Base-by-base conservation (phyloP, 768 basidiomycete genomes). In the Pseudohyphozyma bogoriensis region DNA sequence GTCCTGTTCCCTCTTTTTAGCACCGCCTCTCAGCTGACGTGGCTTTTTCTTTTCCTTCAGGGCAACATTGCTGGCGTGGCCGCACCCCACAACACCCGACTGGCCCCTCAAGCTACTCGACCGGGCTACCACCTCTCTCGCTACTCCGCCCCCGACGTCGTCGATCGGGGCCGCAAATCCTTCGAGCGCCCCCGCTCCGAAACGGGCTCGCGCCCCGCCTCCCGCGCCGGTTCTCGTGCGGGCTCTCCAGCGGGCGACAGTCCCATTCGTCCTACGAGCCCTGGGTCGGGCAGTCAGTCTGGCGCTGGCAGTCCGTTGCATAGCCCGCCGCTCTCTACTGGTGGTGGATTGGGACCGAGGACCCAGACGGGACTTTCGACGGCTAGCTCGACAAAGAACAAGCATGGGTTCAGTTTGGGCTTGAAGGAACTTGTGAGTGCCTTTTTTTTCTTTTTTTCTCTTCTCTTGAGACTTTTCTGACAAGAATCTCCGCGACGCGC, bases 91-190 rank as follows among this genome's bases (percentile, higher is more conserved):
- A 73, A 77, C 20, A 35, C 64, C 0, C 44, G 51, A 1, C 60
- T 70, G 31, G 37, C 60, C 4, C 49, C 65, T 4, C 37, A 47
- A 18, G 61, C 63, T 29, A 70, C 60, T 10, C 74, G 79, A 46
- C 78, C 83, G 3, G 86, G 87, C 18, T 87, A 82, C 65, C 78
- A 79, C 53, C 75, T 89, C 12, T 82, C 81, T 3, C 76, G 87
- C 76, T 85, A 74, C 63, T 47, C 57, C 0, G 52, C 55, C 4
- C 56, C 56, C 6, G 31, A 3, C 45, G 28, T 57, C 31, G 42
- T 44, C 40, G 54, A 22, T 20, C 33, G 16, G 32, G 26, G 5
- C 39, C 52, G 50, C 57, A 53, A 24, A 1, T 58, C 33, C 33
- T 18, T 20, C 24, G 51, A 29, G 3, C 16, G 12, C 26, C 12